Conservation (phyloP, 805 yeast species). For the Lipomyces starkeyi region DNA sequence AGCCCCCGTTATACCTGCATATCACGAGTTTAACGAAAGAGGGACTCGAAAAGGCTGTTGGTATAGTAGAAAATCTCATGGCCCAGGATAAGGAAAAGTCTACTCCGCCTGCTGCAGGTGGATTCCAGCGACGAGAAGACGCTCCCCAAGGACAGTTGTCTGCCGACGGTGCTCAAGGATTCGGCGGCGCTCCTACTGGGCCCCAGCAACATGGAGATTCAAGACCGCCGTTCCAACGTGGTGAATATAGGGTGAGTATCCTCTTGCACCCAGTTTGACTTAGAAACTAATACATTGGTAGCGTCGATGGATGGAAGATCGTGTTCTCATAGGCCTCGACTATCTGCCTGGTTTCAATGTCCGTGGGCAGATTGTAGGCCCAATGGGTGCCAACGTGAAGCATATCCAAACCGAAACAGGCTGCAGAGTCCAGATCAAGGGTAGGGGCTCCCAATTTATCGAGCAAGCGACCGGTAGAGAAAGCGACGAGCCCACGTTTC, state of each 20-base stretch:
- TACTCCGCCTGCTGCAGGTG: constrained; percentile 21
- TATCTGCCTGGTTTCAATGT: constrained; percentile 42
- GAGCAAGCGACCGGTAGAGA: constrained; percentile 45
- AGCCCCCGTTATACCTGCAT: constrained; percentile 45
- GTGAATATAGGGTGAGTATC: constrained; percentile 19
- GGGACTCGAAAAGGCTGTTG: constrained; percentile 61
- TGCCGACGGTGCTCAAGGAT: not conserved
- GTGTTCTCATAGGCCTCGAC: constrained; percentile 38
- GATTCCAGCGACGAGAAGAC: constrained; percentile 7
- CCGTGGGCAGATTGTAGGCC: constrained; percentile 47
- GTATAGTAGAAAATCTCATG: constrained; percentile 64
- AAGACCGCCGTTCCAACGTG: constrained; percentile 16
- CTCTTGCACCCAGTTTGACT: not conserved
- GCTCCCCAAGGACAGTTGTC: not conserved
- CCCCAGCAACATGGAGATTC: constrained; percentile 10
- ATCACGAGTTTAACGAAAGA: constrained; percentile 67
- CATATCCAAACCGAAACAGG: constrained; percentile 47
- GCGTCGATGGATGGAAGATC: constrained; percentile 40
- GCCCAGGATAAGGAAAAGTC: constrained; percentile 37
- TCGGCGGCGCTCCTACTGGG: constrained; percentile 9
- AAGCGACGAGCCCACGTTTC: constrained; percentile 44
- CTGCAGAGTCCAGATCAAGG: constrained; percentile 46
- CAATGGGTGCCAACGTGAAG: constrained; percentile 47
- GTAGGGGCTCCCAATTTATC: constrained; percentile 47
- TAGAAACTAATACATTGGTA: not conserved